Base-by-base conservation (phyloP, 257 asterid species). In the Solanum tacnaense region DNA sequence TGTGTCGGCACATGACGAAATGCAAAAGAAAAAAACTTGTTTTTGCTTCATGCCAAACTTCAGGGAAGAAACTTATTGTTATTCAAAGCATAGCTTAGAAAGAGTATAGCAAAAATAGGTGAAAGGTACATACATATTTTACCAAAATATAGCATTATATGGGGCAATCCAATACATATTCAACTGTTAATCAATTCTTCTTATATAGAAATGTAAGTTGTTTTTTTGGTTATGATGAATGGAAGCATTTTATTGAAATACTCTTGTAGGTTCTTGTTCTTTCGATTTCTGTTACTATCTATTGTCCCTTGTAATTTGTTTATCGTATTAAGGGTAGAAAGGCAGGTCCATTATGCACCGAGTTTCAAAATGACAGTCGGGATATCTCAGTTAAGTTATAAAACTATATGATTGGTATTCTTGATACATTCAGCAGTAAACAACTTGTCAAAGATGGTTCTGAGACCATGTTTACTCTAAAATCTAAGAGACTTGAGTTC, bases 1-100 rank as follows among this genome's bases (percentile, higher is more conserved):
- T 96, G 98, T 84, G 89, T 96, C 78, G 96, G 95, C 58, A 83
- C 94, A 91, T 93, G 89, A 86, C 87, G 67, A 89, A 62, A 38
- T 88, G 52, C 71, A 62, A 13, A 36, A 38, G 41, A 76, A 8
- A 21, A 65, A 68, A 84, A 3, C 49, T 18, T 34, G 41, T 12
- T 60, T 4, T 27, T 13, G 81, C 16, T 16, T 39, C 62, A 25
- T 35, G 20, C 62, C 82, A 44, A 71, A 72, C 79, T 58, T 58
- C 52, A 18, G 21, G n/a, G 62, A 78, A 29, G 85, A 81, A 82
- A 31, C 70, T 82, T 31, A 3, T 49, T 49, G 31, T 29, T 0
- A 16, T 49, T 18, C 65, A 15, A 7, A 88, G 78, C 82, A 13
- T 88, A 86, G 78, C 41, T 27, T 79, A 23, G 90, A 81, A 90